phyloP scores from a whole-genome alignment of 805 yeast genomes.

The Isabelozyma rhagii region DNA sequence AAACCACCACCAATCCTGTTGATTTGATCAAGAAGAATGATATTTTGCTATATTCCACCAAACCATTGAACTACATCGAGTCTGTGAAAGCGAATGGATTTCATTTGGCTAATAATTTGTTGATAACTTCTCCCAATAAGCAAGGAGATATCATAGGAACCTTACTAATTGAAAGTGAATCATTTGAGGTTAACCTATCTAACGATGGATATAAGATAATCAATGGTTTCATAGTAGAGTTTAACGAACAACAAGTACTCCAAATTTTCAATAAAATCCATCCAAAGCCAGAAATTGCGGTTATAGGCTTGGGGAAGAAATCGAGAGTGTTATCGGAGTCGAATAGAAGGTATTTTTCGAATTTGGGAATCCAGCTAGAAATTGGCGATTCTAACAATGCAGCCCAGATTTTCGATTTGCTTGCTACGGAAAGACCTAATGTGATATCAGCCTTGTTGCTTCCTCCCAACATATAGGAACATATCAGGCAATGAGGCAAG shows the following conservation, averaged over 20 bases:
- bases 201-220: conserved; percentile 43
- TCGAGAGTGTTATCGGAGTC: conserved; percentile 61
- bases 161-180: conserved; percentile 53
- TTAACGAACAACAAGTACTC: conserved; percentile 39
- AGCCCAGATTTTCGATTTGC: conserved; percentile 65
- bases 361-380: conserved; percentile 69
- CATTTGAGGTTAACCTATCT: conserved; percentile 54
- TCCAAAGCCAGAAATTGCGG: conserved; percentile 76
- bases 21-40: conserved; percentile 43
- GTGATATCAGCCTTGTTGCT: conserved; percentile 71
- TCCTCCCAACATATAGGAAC: conserved; percentile 55
- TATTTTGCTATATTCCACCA: conserved; percentile 38
- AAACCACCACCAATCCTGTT: conserved; percentile 39
- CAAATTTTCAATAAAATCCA: conserved; percentile 52
- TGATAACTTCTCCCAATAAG: conserved; percentile 41
- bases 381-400: conserved; percentile 61
- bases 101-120: conserved; percentile 52
- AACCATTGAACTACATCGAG: conserved; percentile 43
- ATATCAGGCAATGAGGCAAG: too few relatives aligned
- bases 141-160: conserved; percentile 42
- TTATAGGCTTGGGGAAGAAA: conserved; percentile 66
- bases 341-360: conserved; percentile 47
- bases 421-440: conserved; percentile 76
- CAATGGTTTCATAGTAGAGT: conserved; percentile 53
- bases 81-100: conserved; percentile 52